Conservation (phyloP, 208 protist species). For the Endotrypanum monterogeii region DNA sequence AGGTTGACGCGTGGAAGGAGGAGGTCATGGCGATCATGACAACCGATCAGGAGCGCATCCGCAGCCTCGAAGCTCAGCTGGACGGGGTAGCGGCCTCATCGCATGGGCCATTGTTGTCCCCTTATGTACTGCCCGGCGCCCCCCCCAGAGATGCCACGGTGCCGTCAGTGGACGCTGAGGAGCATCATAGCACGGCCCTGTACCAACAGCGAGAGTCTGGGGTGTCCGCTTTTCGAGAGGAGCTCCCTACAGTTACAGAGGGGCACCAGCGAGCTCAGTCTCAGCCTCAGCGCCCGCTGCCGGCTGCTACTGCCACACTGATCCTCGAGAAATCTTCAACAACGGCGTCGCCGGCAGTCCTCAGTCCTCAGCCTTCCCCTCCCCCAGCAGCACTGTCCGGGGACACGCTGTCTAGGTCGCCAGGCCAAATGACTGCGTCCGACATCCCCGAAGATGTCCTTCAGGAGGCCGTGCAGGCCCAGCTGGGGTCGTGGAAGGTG, state of each 20-base stretch:
- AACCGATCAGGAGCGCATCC: conserved; percentile 36
- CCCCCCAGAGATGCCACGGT: not conserved
- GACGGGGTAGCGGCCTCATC: not conserved
- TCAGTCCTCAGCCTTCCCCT: not conserved
- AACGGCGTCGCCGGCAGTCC: not conserved
- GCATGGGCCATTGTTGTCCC: not conserved
- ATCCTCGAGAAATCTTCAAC: not conserved
- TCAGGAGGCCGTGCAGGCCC: conserved; percentile 31
- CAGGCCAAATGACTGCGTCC: not conserved
- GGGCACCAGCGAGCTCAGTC: not conserved
- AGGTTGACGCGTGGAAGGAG: conserved; percentile 41
- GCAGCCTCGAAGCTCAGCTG: conserved; percentile 18
- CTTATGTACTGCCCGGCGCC: not conserved
- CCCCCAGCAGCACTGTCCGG: not conserved
- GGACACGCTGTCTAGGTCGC: not conserved
- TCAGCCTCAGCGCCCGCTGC: not conserved
- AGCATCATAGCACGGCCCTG: not conserved
- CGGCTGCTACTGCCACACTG: not conserved
- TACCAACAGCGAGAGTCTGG: not conserved
- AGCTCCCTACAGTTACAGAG: not conserved
- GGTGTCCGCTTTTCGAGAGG: not conserved
- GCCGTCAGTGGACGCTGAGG: not conserved
- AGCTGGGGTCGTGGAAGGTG: conserved; percentile 43
- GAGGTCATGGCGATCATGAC: conserved; percentile 39
- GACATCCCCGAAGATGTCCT: conserved; percentile 20